Evolutionary conservation across 139 green algal genomes (phyloP), one percentile per base, ranked within the genome.

Genomic region (Chlamydomonas urium): DNA sequence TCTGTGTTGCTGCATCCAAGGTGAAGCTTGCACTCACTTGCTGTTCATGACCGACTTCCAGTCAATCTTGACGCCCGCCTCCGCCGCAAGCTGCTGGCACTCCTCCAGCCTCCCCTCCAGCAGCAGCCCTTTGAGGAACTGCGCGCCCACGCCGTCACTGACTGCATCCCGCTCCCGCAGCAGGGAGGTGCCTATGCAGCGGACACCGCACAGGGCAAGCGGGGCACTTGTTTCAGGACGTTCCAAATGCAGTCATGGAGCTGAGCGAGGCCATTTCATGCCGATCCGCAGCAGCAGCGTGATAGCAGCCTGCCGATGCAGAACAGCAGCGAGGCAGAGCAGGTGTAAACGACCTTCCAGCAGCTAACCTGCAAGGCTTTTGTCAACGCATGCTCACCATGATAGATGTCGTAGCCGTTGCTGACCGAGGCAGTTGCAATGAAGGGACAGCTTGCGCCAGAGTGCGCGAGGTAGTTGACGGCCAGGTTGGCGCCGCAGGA

Each of bases 401-500:
- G 29, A 26, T 1, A 45, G 6, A 71, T 45, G 8, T 71, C 65
- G 65, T 71, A 47, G 10, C 65, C 65, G 42, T 71, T 71, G 42
- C 26, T 32, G 1, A 71, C 21, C 6, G 65, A 71, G 31, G 38
- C 67, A 1, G 67, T 38, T 17, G 48, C 67, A 32, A 38, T 56
- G 48, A 73, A 73, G 48, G 67, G 67, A n/a, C 47, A 66, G 31
- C 38, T 33, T 5, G 23, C 33, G 1, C 47, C 48, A 29, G 31
- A 47, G 2, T 37, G 47, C 17, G 47, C 67, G 24, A 65, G 48
- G 48, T 66, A 73, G 47, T 3, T 10, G 17, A 73, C 48, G 1
- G 17, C 33, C 48, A 73, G 67, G 36, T 73, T 73, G 6, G 10
- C 34, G 48, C 67, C 67, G 59, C 59, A 42, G 6, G 29, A 66